phyloP scores from a whole-genome alignment of 2,329 filamentous ascomycete genomes.

The Phyllosticta paracitricarpa region DNA sequence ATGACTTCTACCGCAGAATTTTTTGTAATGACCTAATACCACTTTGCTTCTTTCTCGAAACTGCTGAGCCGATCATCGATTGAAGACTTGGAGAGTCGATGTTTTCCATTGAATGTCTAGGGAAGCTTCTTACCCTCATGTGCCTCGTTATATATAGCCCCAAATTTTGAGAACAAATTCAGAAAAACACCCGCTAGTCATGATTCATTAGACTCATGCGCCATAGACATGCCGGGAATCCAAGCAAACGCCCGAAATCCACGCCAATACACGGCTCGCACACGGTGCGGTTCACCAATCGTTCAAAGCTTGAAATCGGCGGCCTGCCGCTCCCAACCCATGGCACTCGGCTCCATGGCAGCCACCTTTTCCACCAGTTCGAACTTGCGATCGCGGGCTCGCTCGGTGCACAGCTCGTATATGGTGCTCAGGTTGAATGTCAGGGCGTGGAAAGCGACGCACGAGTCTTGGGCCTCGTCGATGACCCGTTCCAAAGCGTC shows the following conservation, averaged over 20 bases:
- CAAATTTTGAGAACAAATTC: too few species aligned
- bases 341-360: conserved; percentile 37
- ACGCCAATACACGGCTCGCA: background rate
- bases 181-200: background rate
- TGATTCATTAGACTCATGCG: background rate
- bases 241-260: background rate
- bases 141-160: too few species aligned
- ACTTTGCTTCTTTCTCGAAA: background rate
- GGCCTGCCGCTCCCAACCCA: conserved; percentile 62
- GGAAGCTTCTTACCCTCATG: background rate
- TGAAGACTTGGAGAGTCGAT: too few species aligned
- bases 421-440: conserved; percentile 86
- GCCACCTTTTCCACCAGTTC: conserved; percentile 62
- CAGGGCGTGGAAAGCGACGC: conserved; percentile 58
- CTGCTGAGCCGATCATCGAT: background rate
- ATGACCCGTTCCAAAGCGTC: conserved; percentile 57
- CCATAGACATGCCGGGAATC: background rate
- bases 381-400: conserved; percentile 58
- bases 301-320: conserved; percentile 64
- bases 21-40: background rate
- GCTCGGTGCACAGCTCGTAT: conserved; percentile 84
- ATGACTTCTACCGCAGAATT: background rate
- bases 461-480: conserved; percentile 40
- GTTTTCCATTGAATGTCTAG: too few species aligned
- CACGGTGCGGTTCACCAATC: background rate